phyloP scores from a whole-genome alignment of 805 yeast genomes.

The Myxozyma neotropica region DNA sequence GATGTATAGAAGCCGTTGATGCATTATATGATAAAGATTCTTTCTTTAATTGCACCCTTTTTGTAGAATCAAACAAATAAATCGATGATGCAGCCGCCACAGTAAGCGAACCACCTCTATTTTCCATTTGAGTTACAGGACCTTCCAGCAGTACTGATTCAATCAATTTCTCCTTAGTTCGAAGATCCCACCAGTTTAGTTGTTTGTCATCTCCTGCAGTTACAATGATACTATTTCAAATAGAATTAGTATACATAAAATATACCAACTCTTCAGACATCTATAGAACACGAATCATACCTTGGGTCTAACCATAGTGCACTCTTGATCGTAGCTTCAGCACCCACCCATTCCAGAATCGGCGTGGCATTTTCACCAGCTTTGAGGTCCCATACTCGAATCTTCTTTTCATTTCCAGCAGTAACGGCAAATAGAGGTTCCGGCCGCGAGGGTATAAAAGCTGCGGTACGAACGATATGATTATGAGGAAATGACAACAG shows the following conservation, averaged over 20 bases:
- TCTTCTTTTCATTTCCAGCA: slow-evolving; percentile 39
- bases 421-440: slow-evolving; percentile 30
- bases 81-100: slow-evolving; percentile 37
- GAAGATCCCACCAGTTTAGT: slow-evolving; percentile 40
- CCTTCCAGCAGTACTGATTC: slow-evolving; percentile 18
- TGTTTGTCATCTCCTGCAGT: slow-evolving; percentile 35
- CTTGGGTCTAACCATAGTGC: slow-evolving; percentile 36
- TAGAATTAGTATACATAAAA: neutral
- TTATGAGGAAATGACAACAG: slow-evolving; percentile 17
- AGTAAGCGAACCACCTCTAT: slow-evolving; percentile 27
- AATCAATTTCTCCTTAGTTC: slow-evolving; percentile 17
- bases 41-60: slow-evolving; percentile 30
- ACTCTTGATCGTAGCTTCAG: slow-evolving; percentile 32
- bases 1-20: slow-evolving; percentile 37
- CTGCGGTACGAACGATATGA: slow-evolving; percentile 33
- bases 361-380: slow-evolving; percentile 13
- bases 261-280: neutral
- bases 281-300: slow-evolving; percentile 3
- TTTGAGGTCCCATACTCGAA: slow-evolving; percentile 37
- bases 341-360: slow-evolving; percentile 33
- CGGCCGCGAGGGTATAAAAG: slow-evolving; percentile 23
- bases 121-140: slow-evolving; percentile 37
- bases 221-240: slow-evolving; percentile 23
- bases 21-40: slow-evolving; percentile 37
- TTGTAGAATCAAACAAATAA: slow-evolving; percentile 28